Evolutionary conservation across 176 grass and related monocot genomes (phyloP).

Genomic region (Aechmea fasciata): DNA sequence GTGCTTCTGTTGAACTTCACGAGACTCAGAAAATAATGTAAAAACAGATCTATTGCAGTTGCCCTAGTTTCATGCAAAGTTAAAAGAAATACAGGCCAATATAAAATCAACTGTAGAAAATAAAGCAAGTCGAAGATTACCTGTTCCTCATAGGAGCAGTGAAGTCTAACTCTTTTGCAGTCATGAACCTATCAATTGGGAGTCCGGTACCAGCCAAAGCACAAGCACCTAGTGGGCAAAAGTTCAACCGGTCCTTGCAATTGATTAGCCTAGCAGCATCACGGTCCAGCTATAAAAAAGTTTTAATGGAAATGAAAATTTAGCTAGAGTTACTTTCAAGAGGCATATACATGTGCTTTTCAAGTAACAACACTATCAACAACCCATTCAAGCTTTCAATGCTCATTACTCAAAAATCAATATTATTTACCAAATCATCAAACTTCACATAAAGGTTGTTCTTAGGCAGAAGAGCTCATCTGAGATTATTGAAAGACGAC

Average conservation of each 20-base stretch:
- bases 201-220: slow-evolving; percentile 97
- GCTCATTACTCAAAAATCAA: neutral
- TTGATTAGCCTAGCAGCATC: slow-evolving; percentile 71
- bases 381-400: neutral
- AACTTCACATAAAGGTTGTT: neutral
- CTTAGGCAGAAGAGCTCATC: neutral
- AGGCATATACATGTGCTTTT: neutral
- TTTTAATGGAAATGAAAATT: neutral
- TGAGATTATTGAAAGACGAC: neutral
- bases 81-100: no score
- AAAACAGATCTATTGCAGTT: no score
- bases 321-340: neutral
- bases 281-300: slow-evolving; percentile 60
- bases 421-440: neutral
- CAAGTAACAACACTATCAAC: neutral
- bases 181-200: slow-evolving; percentile 87
- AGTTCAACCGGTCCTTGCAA: slow-evolving; percentile 87
- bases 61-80: no score
- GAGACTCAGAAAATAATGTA: no score
- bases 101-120: neutral
- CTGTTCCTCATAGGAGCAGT: slow-evolving; percentile 93
- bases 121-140: slow-evolving; percentile 26
- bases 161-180: slow-evolving; percentile 76
- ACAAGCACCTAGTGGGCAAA: slow-evolving; percentile 93
- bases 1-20: no score